Conservation (phyloP, 352 stramenopile species). For the Globisporangium alternatum region DNA sequence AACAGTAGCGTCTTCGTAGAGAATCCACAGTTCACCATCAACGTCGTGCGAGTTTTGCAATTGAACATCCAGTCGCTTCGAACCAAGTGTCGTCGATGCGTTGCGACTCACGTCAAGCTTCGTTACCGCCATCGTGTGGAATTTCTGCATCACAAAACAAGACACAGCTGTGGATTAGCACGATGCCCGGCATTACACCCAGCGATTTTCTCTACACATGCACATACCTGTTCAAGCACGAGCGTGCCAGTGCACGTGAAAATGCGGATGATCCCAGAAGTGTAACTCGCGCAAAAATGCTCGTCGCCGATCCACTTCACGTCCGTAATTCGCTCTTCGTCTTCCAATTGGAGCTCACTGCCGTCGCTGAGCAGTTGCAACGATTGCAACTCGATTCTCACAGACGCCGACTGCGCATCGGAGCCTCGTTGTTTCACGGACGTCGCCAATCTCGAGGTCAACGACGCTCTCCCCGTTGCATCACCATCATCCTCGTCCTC, state of each 20-base stretch:
- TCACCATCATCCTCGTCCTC: conserved; percentile 12
- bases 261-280: conserved; percentile 56
- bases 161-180: neutral
- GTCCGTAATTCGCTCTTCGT: conserved; percentile 46
- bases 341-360: conserved; percentile 29
- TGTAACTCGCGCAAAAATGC: conserved; percentile 53
- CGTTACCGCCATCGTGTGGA: conserved; percentile 38
- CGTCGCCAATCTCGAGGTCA: neutral
- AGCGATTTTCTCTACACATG: neutral
- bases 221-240: conserved; percentile 51
- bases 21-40: conserved; percentile 69
- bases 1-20: conserved; percentile 76
- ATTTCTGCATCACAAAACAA: conserved; percentile 26
- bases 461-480: conserved; percentile 19
- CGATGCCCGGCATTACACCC: neutral
- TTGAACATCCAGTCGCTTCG: conserved; percentile 28
- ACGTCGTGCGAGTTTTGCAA: conserved; percentile 22
- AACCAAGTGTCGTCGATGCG: conserved; percentile 26
- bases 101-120: conserved; percentile 56
- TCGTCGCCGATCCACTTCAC: conserved; percentile 69
- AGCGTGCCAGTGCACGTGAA: conserved; percentile 50
- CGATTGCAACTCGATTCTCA: conserved; percentile 14
- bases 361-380: conserved; percentile 34
- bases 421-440: conserved; percentile 2
- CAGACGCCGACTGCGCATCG: neutral